Base-by-base conservation (phyloP, 768 basidiomycete species). In the Tulasnella calospora region DNA sequence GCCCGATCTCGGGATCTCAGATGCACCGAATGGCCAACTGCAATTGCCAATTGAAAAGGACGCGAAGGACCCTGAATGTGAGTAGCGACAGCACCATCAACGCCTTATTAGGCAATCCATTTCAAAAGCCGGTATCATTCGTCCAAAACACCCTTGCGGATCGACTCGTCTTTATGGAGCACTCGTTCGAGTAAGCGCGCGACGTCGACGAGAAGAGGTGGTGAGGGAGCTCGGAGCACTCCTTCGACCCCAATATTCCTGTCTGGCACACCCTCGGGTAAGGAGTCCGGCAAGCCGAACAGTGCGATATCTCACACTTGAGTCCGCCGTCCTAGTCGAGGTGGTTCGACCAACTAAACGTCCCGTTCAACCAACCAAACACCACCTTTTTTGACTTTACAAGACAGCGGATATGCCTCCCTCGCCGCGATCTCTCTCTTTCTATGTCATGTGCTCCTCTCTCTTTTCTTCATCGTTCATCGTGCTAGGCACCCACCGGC, bases 271-370 rank as follows among this genome's bases (percentile, higher is more conserved):
- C 30, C 61, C 61, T 67, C 61, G 61, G 61, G 61, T 67, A 67
- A 35, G 61, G 61, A 67, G 2, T 67, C 61, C 61, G 61, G 61
- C 30, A 33, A 67, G 61, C 61, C 61, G 61, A 67, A 67, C 61
- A 35, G 12, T 67, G 61, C 61, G 61, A 67, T 67, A 67, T 67
- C 61, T 67, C 61, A 67, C 61, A 67, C 61, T 67, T 67, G 61
- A 67, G 61, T 67, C 61, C 27, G n/a, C 61, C 61, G 61, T 67
- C 30, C 61, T 35, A 67, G 61, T 67, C 61, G 61, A 67, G 61
- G 33, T 67, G 30, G 33, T 67, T 67, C n/a, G 23, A 30, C 57
- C 57, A 61, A 21, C 9, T 30, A 61, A n/a, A n/a, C n/a, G 10
- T 23, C 3, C 57, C 57, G 40, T 40, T 40, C n/a, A 15, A 23